A percentile compares a stretch with the other conserved stretches of the same genome.
phyloP scores from a whole-genome alignment of 495 filamentous ascomycete species.

The Hypoxylon fragiforme region DNA sequence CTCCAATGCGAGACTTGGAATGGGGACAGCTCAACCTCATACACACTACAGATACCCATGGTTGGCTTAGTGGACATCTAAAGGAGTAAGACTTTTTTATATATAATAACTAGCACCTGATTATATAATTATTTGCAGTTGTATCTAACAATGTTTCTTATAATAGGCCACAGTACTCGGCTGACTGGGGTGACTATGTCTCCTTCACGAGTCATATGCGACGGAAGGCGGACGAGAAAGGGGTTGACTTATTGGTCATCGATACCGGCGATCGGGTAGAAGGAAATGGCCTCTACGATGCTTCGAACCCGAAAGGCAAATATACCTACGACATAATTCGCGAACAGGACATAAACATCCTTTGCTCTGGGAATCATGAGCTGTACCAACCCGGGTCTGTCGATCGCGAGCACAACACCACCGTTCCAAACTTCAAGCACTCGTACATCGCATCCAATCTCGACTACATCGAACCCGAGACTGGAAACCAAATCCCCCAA shows the following conservation, averaged over 20 bases:
- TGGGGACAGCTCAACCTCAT: constrained; percentile 96
- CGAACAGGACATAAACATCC: constrained; percentile 78
- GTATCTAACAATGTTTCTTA: constrained; percentile 29
- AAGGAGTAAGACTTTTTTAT: constrained; percentile 81
- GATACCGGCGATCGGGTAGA: constrained; percentile 95
- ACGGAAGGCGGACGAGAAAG: constrained; percentile 71
- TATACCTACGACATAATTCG: constrained; percentile 85
- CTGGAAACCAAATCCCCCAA: constrained; percentile 70
- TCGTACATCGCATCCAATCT: constrained; percentile 89
- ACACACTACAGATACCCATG: constrained; percentile 92
- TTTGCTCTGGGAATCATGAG: constrained; percentile 94
- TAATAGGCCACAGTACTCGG: constrained; percentile 78
- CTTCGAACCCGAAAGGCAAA: constrained; percentile 80
- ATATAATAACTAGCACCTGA: not conserved
- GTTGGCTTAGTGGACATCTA: constrained; percentile 93
- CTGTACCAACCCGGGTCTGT: constrained; percentile 81
- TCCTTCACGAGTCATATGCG: constrained; percentile 87
- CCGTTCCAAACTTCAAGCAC: constrained; percentile 75
- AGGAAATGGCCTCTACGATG: constrained; percentile 96
- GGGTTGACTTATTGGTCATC: constrained; percentile 81
- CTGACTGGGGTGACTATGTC: constrained; percentile 97
- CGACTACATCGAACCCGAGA: constrained; percentile 77
- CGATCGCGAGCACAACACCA: constrained; percentile 71
- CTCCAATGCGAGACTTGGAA: constrained; percentile 77
- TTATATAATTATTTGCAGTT: not conserved